phyloP scores from a whole-genome alignment of 305 asterid species.

The Fraxinus sp. region DNA sequence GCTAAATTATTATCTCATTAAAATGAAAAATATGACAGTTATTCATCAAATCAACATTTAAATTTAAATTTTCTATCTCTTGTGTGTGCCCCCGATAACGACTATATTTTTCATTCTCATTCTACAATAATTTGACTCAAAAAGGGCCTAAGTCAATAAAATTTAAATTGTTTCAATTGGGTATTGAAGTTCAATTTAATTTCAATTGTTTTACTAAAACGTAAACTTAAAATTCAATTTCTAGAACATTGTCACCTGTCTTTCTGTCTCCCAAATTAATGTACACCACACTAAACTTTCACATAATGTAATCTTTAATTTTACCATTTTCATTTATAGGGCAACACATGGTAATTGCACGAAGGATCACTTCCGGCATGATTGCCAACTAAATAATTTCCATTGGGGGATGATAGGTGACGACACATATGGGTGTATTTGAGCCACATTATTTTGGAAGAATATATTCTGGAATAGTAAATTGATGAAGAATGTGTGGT shows the following conservation, averaged over 20 bases:
- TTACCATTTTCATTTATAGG: not conserved
- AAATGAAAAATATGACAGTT: too few relatives aligned
- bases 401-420: not conserved
- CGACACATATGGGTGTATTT: not conserved
- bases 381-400: not conserved
- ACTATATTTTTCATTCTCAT: too few relatives aligned
- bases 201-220: not conserved
- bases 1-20: too few relatives aligned
- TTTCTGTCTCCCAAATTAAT: not conserved
- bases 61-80: too few relatives aligned
- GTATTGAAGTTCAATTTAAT: too few relatives aligned
- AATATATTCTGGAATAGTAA: too few relatives aligned
- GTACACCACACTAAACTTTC: not conserved
- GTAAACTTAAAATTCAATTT: not conserved
- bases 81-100: too few relatives aligned
- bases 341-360: not conserved
- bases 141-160: too few relatives aligned
- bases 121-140: too few relatives aligned
- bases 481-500: too few relatives aligned
- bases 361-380: not conserved
- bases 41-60: too few relatives aligned
- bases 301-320: not conserved
- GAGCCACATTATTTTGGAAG: too few relatives aligned
- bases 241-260: not conserved
- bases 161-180: not conserved